Conservation (phyloP, 805 yeast genomes). For the Starmerella khaoyaiensis region DNA sequence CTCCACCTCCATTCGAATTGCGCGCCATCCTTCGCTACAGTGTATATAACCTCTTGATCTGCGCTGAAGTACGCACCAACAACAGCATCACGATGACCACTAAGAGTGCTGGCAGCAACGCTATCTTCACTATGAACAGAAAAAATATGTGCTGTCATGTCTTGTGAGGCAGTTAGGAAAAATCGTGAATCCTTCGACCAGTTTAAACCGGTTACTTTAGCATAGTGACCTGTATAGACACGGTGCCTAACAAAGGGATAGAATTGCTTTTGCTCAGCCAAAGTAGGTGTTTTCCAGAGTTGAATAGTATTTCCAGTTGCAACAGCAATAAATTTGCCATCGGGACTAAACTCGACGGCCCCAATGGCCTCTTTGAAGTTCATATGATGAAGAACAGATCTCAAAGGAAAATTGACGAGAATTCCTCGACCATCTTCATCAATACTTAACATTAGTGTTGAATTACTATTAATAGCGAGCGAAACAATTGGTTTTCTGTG, state of each 20-base stretch:
- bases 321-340: conserved; percentile 75
- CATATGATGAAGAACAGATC: conserved; percentile 84
- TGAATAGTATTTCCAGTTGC: conserved; percentile 74
- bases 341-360: conserved; percentile 74
- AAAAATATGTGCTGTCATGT: conserved; percentile 75
- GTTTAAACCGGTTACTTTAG: conserved; percentile 58
- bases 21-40: conserved; percentile 91
- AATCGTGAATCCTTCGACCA: conserved; percentile 92
- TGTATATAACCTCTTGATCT: conserved; percentile 82
- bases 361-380: conserved; percentile 71
- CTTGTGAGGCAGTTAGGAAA: conserved; percentile 74
- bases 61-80: conserved; percentile 73
- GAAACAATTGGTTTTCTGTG: conserved; percentile 74
- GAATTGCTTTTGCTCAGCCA: conserved; percentile 75
- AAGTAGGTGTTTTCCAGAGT: conserved; percentile 84
- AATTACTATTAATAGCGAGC: conserved; percentile 72
- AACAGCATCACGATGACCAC: conserved; percentile 88
- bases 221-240: conserved; percentile 84
- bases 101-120: conserved; percentile 68
- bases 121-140: conserved; percentile 60
- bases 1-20: conserved; percentile 79
- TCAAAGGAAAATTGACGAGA: conserved; percentile 66
- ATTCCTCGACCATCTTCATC: conserved; percentile 92
- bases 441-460: conserved; percentile 63
- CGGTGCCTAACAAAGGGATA: conserved; percentile 90